Base-by-base conservation (phyloP, 164 flowering plant species). In the Berberis thunbergii region DNA sequence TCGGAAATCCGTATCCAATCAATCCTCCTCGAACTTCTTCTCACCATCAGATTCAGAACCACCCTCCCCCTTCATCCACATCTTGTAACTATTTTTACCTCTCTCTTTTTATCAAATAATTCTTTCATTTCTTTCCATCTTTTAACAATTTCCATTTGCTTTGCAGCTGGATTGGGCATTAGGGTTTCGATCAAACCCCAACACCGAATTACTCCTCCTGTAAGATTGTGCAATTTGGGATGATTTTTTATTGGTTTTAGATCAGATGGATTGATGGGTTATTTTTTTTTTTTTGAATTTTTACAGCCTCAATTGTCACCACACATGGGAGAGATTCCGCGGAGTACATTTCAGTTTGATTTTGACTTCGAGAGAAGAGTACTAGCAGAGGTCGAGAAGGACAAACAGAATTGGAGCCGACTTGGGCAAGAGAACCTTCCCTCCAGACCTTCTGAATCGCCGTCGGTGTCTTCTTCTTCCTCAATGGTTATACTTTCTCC, bases 331-430 rank as follows among this genome's bases (percentile, higher is more conserved):
- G 96, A 90, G 57, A 77, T 90, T 76, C 97, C 92, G 0, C 77
- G 89, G 54, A 85, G 98, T 72, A 84, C 68, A 45, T 93, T 90
- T 68, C 89, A 84, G 64, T 90, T 85, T 73, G 95, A 93, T 57
- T 93, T 93, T 76, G 97, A 87, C 0, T 72, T 93, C 44, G 98
- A 93, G 77, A 83, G 78, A 61, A 88, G 75, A 68, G 67, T 93
- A 59, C 64, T 93, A 5, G 87, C 84, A 55, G 97, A 93, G 66
- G 89, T 81, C 45, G 98, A 83, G 67, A 93, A 90, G 75, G 96
- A 78, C 8, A 76, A 41, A 69, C 92, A 63, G 53, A 83, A 87
- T 66, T 93, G 97, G 98, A 81, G 76, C 71, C 80, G 74, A 65
- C 74, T 89, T 71, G 88, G 74, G 41, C 42, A 71, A 64, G 96